Percentiles rank a stretch among this genome's conserved stretches.
phyloP scores from a whole-genome alignment of 23 red algal species.

The Gracilaria caudata region DNA sequence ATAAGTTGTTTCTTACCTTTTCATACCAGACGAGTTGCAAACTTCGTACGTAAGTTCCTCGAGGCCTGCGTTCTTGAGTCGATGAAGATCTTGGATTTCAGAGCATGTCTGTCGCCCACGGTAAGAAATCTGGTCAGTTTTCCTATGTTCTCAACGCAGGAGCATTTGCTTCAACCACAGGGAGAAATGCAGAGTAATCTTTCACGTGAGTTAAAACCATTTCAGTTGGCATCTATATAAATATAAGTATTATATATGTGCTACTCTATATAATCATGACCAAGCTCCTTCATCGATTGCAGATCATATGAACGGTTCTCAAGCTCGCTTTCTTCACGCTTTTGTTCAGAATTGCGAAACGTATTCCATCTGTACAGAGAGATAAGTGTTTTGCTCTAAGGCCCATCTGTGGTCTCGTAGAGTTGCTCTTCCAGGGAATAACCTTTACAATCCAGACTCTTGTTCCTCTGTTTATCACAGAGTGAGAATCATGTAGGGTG shows the following conservation, averaged over 20 bases:
- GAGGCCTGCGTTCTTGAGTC: neutral
- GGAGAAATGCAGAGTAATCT: neutral
- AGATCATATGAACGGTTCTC: too few relatives aligned
- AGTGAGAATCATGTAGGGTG: neutral
- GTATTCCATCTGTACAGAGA: too few relatives aligned
- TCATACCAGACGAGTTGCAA: neutral
- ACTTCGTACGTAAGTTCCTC: neutral
- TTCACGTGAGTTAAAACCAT: slow-evolving; percentile 3
- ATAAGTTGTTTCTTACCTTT: neutral
- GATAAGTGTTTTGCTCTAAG: too few relatives aligned
- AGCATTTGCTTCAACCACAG: neutral
- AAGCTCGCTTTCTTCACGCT: too few relatives aligned
- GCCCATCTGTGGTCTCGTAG: too few relatives aligned
- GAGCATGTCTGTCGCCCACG: neutral
- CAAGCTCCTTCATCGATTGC: too few relatives aligned
- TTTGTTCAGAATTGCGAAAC: neutral
- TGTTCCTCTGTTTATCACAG: neutral
- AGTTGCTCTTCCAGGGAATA: too few relatives aligned
- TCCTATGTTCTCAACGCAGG: neutral
- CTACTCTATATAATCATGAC: neutral
- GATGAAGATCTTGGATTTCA: neutral
- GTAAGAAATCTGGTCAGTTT: slow-evolving; percentile 16
- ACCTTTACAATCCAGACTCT: too few relatives aligned
- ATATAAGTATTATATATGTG: too few relatives aligned
- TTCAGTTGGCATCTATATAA: neutral